phyloP scores from a whole-genome alignment of 805 yeast genomes.

The Kurtzmaniella fragi region DNA sequence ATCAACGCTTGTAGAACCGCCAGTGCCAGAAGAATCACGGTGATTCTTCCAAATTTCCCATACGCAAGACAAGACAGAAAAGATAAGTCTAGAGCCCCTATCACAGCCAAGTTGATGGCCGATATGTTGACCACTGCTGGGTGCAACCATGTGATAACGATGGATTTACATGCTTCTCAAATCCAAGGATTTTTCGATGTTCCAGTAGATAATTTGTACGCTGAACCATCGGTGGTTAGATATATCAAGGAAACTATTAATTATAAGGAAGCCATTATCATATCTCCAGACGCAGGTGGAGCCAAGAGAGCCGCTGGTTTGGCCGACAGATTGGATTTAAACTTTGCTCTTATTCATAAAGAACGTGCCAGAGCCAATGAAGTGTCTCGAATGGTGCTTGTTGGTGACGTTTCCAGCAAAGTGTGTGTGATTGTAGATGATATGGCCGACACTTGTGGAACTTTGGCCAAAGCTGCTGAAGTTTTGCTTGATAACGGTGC shows the following conservation, averaged over 20 bases:
- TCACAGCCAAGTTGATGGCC: slow-evolving; percentile 81
- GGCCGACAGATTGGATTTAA: slow-evolving; percentile 73
- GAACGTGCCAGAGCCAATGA: slow-evolving; percentile 82
- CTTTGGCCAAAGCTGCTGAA: slow-evolving; percentile 78
- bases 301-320: slow-evolving; percentile 85
- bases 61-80: slow-evolving; percentile 88
- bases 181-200: slow-evolving; percentile 82
- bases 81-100: slow-evolving; percentile 81
- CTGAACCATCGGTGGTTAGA: slow-evolving; percentile 76
- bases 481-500: slow-evolving; percentile 65
- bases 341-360: slow-evolving; percentile 80
- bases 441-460: slow-evolving; percentile 90
- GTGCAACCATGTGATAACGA: slow-evolving; percentile 79
- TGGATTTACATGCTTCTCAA: slow-evolving; percentile 87
- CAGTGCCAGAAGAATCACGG: slow-evolving; percentile 77
- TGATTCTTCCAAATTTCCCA: slow-evolving; percentile 77
- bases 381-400: slow-evolving; percentile 78
- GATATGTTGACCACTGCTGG: slow-evolving; percentile 81
- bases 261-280: slow-evolving; percentile 60
- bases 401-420: slow-evolving; percentile 77
- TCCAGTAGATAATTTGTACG: slow-evolving; percentile 80
- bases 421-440: slow-evolving; percentile 78
- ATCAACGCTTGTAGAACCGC: slow-evolving; percentile 81
- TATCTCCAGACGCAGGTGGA: slow-evolving; percentile 89
- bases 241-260: slow-evolving; percentile 62